Evolutionary conservation across 225 moss, liverwort and hornwort species (phyloP), one percentile per base, ranked within the genome.

Genomic region (Bryum argenteum): DNA sequence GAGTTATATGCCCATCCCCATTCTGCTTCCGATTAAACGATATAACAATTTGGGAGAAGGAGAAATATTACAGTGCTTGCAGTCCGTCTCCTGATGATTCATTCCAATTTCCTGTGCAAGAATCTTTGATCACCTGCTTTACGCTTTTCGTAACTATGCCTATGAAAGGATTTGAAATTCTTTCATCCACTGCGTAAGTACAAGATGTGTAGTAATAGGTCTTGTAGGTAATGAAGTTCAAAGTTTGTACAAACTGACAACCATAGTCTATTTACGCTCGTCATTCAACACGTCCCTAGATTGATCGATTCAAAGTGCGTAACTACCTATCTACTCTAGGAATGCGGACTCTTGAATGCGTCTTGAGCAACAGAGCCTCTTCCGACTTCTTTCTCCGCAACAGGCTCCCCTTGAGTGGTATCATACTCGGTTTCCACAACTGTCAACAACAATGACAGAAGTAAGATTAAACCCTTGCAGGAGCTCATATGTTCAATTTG

Each of bases 381-480:
- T 53, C 79, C 82, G 12, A 45, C 39, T 75, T 86, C 82, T 53
- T 67, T 76, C 60, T 86, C 24, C 24, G 79, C 86, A 15, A 86
- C 82, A 63, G 77, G 82, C 65, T 77, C 77, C 23, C 82, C 86
- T 82, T 80, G 85, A 45, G 79, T 77, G 17, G 77, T 80, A 50
- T 86, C 85, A 51, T 82, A 86, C 9, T 82, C 77, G 10, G 18
- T 16, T 39, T 82, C 71, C 26, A n/a, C 58, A 74, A 65, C 80
- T 86, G 80, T 44, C 22, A 58, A 56, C 53, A 76, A 54, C 19
- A 22, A 17, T 12, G 6, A 9, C 20, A 50, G 19, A n/a, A n/a
- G n/a, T n/a, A 70, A 51, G 19, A 16, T 22, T 68, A 24, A 6
- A 18, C 37, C 14, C 51, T 19, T 6, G 33, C 33, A 33, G 1